Evolutionary conservation across 257 asterid species (phyloP), one percentile per base, ranked within the genome.

Genomic region (Solanum peruvianum): DNA sequence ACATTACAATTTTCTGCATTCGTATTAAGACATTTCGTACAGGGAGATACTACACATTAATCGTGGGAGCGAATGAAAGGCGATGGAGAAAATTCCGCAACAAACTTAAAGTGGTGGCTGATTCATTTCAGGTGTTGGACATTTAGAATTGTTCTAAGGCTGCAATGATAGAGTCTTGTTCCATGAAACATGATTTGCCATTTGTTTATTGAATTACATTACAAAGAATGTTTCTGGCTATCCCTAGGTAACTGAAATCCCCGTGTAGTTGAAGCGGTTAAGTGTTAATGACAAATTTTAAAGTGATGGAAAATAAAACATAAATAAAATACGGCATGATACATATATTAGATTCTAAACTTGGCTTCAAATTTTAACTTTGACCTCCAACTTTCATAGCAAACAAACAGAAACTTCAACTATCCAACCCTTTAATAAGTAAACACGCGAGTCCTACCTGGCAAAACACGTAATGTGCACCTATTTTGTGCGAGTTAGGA

Each of bases 81-180:
- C 91, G 97, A 60, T 96, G 99, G 98, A 93, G 88, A 88, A 92
- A 89, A 87, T 56, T 88, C 76, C 87, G 98, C 75, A 92, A 95
- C 95, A 89, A 92, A 92, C 95, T 96, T 44, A 96, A 95, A 91
- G 95, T 96, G 84, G 98, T 95, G 71, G 99, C 98, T 1, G 98
- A 96, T 89, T 95, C 98, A 56, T 96, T 96, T 86, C 93, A 87
- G 87, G 90, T 96, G 87, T 64, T 96, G 78, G 98, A 95, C 47
- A 94, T 94, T 87, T 95, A 87, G 90, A 29, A 31, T 33, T 45
- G 73, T 13, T 23, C 44, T 5, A 37, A 42, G 21, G 83, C 60
- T 23, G 35, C 21, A 41, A 39, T 41, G 37, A 12, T 23, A 7
- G 3, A 41, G 60, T 42, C 9, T 10, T 72, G 9, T 72, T 69